Base-by-base conservation (phyloP, 2,329 filamentous ascomycete genomes). In the Talaromyces atroroseus region DNA sequence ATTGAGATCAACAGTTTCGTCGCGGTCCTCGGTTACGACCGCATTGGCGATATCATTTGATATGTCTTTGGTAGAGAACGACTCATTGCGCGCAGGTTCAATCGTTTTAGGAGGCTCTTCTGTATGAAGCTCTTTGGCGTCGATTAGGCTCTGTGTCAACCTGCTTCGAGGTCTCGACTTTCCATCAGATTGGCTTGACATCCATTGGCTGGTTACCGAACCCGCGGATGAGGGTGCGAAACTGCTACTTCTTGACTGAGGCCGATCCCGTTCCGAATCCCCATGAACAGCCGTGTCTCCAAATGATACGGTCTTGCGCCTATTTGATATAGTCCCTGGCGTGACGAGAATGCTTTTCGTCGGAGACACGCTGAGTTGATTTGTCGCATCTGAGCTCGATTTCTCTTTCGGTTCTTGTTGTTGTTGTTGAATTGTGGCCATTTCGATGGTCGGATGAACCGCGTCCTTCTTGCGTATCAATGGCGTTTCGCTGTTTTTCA, bases 271-370 rank as follows among this genome's bases (percentile, higher is more conserved):
- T 65, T 80, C 82, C 67, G 67, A 68, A 60, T 82, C 81, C 60
- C 82, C 82, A 60, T 83, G 80, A 26, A 80, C 70, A 2, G 83
- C 79, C 18, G 80, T 74, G 18, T 80, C 77, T 6, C 80, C 80
- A 64, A 85, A 85, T 0, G 82, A 82, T 7, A 86, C 82, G 0
- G 81, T 82, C 65, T 86, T 86, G 51, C 81, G 76, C 52, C 80
- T 75, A 57, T 78, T 80, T 29, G 75, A 76, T 10, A 74, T 77
- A 2, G 82, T 83, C 3, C 83, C 82, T 5, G 83, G 84, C 0
- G 83, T 86, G 65, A 84, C 75, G n/a, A 86, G 76, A 52, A 86
- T 86, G 60, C 83, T 82, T 63, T 85, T 85, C 1, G 81, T 80
- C 1, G 81, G 81, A 23, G 81, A 83, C 18, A 70, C 64, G 57